Percentiles rank a stretch among this genome's conserved stretches.
These are phyloP conservation scores for Edaphochlamys debaryana DNA, from an alignment of 139 green algal genomes.

Conservation along the genomic window DNA sequence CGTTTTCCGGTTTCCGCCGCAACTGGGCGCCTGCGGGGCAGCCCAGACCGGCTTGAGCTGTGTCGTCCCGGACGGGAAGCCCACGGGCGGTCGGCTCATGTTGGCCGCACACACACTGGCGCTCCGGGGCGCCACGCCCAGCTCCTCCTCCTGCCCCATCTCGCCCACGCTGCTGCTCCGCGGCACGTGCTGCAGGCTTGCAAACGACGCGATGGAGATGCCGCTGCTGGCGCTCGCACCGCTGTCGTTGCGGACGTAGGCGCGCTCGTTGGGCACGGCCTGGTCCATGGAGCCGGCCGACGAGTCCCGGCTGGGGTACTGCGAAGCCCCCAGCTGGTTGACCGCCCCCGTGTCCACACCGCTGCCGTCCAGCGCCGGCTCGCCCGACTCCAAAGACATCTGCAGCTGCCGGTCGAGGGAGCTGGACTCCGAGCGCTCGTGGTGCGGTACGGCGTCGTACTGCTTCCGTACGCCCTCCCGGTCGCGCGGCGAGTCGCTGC, in stretches of 20 bases:
- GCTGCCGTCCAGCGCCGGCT: not conserved
- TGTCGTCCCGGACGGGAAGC: not conserved
- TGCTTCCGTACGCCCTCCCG: not conserved
- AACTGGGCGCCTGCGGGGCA: not conserved
- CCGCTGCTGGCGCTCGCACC: conserved; percentile 31
- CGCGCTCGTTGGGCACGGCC: conserved; percentile 4
- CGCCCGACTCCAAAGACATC: not conserved
- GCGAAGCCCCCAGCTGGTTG: conserved; percentile 12
- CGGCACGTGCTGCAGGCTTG: conserved; percentile 29
- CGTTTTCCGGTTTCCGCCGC: conserved; percentile 1
- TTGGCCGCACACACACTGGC: conserved; percentile 4
- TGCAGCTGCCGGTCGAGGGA: not conserved
- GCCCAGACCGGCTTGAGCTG: conserved; percentile 34
- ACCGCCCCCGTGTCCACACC: not conserved
- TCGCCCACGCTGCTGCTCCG: conserved; percentile 6
- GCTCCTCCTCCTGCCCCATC: not conserved
- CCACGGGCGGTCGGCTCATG: not conserved
- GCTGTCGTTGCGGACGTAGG: conserved; percentile 35
- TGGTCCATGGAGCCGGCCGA: conserved; percentile 28
- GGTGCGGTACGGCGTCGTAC: not conserved
- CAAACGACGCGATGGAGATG: conserved; percentile 17
- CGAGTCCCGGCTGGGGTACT: conserved; percentile 35
- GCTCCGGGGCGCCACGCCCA: conserved; percentile 33
- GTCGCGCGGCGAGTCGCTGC: not conserved
- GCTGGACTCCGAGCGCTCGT: not conserved